Conservation (phyloP, 2,329 filamentous ascomycete species). For the Colletotrichum camelliae region DNA sequence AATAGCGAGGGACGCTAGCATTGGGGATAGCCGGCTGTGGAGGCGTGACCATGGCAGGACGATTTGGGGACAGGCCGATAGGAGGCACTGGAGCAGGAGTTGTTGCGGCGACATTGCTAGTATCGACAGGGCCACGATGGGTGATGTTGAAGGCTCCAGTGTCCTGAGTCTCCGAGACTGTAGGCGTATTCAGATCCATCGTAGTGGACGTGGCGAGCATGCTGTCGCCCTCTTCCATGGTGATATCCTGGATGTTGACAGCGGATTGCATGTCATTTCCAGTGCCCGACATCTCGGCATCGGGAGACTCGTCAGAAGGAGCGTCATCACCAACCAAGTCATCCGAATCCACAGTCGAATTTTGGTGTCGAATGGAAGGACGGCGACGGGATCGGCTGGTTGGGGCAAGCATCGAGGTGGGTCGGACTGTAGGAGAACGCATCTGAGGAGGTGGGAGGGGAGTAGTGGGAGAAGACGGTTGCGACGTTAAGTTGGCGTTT, state of each 20-base stretch:
- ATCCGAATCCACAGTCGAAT: conserved; percentile 88
- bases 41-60: conserved; percentile 72
- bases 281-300: conserved; percentile 80
- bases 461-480: conserved; percentile 90
- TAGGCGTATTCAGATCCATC: conserved; percentile 77
- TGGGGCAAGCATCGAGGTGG: conserved; percentile 57
- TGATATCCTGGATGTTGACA: conserved; percentile 84
- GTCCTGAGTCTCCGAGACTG: conserved; percentile 84
- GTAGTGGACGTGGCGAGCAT: conserved; percentile 74
- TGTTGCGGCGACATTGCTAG: conserved; percentile 78
- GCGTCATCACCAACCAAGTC: conserved; percentile 86
- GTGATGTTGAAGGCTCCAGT: conserved; percentile 93
- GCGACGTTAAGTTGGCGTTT: conserved; percentile 76
- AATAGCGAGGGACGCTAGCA: conserved; percentile 78
- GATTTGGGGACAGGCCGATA: conserved; percentile 76
- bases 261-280: conserved; percentile 75
- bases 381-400: conserved; percentile 67
- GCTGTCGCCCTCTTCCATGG: conserved; percentile 79
- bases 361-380: conserved; percentile 87
- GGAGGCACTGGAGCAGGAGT: conserved; percentile 69
- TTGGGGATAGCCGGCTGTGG: conserved; percentile 76
- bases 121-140: conserved; percentile 82
- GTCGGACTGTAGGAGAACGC: conserved; percentile 60
- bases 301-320: conserved; percentile 77
- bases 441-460: conserved; percentile 74